Conservation (phyloP, 106 monocot genomes). For the Iris macrosiphon region DNA sequence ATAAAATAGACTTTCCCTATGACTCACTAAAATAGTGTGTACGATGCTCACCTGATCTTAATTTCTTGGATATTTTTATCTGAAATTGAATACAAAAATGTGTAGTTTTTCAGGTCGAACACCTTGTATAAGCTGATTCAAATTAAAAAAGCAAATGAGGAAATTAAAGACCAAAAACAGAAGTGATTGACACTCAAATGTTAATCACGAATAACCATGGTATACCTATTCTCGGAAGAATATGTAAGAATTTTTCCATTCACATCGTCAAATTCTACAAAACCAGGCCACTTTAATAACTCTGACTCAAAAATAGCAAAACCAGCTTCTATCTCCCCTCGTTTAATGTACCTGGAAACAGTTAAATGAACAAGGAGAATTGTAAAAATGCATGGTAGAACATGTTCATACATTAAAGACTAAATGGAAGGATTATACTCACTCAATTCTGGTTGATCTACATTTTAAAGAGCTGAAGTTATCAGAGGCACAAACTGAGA, state of each 20-base stretch:
- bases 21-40: background rate
- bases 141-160: slow-evolving; percentile 4
- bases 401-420: background rate
- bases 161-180: background rate
- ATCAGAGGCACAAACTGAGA: slow-evolving; percentile 81
- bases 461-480: slow-evolving; percentile 86
- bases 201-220: background rate
- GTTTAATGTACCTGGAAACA: slow-evolving; percentile 54
- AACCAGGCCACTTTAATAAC: slow-evolving; percentile 83
- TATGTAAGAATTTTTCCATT: slow-evolving; percentile 89
- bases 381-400: background rate
- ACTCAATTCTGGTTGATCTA: slow-evolving; percentile 82
- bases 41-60: slow-evolving; percentile 57
- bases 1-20: background rate
- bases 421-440: background rate
- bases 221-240: slow-evolving; percentile 72
- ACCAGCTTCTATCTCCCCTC: slow-evolving; percentile 67
- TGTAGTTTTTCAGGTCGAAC: slow-evolving; percentile 85
- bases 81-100: slow-evolving; percentile 67
- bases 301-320: slow-evolving; percentile 89
- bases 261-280: slow-evolving; percentile 95
- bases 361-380: background rate
- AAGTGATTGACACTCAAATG: too few species aligned
- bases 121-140: slow-evolving; percentile 76
- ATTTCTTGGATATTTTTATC: slow-evolving; percentile 87